These are phyloP conservation scores for Abrus precatorius DNA, from an alignment of 306 rosid species.

Conservation along the genomic window DNA sequence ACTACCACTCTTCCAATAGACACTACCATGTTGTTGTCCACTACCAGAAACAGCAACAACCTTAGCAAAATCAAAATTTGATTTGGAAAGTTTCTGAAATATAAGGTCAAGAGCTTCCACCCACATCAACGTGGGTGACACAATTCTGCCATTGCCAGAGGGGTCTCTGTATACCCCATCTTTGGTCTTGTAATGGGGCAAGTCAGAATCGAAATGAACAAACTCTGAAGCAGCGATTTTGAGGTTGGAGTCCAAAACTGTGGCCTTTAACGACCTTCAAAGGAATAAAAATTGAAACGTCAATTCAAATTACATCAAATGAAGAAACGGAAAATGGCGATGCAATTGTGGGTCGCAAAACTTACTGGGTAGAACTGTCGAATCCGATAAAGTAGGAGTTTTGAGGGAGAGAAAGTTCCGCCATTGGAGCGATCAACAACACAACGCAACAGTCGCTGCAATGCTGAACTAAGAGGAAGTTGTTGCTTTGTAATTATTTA, in stretches of 20 bases:
- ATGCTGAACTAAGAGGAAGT: background rate
- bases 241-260: conserved; percentile 82
- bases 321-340: conserved; percentile 21
- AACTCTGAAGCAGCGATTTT: conserved; percentile 76
- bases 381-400: conserved; percentile 84
- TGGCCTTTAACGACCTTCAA: conserved; percentile 91
- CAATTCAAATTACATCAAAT: conserved; percentile 23
- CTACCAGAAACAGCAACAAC: conserved; percentile 89
- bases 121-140: conserved; percentile 98
- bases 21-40: conserved; percentile 98
- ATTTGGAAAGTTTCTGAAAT: conserved; percentile 67
- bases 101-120: conserved; percentile 92
- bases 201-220: conserved; percentile 81
- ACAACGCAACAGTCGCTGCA: background rate
- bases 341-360: conserved; percentile 16
- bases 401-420: conserved; percentile 66
- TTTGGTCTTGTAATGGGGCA: conserved; percentile 87
- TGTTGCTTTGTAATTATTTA: background rate
- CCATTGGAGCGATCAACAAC: conserved; percentile 60
- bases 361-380: conserved; percentile 96
- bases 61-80: conserved; percentile 70
- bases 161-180: conserved; percentile 93
- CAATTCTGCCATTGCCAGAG: conserved; percentile 75
- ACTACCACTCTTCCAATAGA: conserved; percentile 89
- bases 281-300: conserved; percentile 34